Conservation (phyloP, 768 basidiomycete genomes). For the Mycena rosella region DNA sequence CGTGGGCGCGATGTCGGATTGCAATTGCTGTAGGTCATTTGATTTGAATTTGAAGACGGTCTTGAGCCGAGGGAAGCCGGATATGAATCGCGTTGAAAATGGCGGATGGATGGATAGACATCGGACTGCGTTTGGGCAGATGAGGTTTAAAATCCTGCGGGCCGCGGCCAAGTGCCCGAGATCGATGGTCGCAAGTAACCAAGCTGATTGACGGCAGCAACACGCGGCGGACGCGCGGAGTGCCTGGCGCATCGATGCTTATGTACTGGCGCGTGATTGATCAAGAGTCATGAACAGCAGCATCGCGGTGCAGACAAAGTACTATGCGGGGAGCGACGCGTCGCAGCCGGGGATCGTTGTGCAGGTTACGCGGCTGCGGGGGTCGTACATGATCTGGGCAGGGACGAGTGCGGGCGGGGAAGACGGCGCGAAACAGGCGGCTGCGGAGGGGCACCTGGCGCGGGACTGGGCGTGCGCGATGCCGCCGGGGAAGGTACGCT, state of each 20-base stretch:
- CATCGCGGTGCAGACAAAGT: constrained; percentile 62
- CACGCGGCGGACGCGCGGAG: not conserved
- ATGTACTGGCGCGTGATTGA: not conserved
- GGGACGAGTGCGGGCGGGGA: constrained; percentile 66
- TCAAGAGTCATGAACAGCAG: constrained; percentile 24
- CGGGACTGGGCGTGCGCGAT: constrained; percentile 89
- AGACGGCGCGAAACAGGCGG: constrained; percentile 61
- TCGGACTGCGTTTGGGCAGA: too few relatives aligned
- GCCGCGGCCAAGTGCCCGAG: too few relatives aligned
- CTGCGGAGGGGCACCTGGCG: constrained; percentile 67
- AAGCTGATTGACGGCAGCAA: too few relatives aligned
- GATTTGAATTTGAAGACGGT: too few relatives aligned
- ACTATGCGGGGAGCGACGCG: constrained; percentile 63
- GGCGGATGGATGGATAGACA: too few relatives aligned
- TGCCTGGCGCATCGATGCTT: not conserved
- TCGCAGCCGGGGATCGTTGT: constrained; percentile 71
- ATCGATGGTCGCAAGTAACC: too few relatives aligned
- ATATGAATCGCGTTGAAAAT: too few relatives aligned
- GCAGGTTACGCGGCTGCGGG: constrained; percentile 74
- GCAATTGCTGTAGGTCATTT: too few relatives aligned
- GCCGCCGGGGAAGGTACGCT: constrained; percentile 63
- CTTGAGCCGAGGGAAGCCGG: too few relatives aligned
- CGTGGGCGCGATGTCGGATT: too few relatives aligned
- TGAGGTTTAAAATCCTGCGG: too few relatives aligned
- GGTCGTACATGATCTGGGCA: constrained; percentile 88